Evolutionary conservation across 2,329 filamentous ascomycete species (phyloP), one percentile per base, ranked within the genome.

Genomic region (Botryosphaeria dothidea): DNA sequence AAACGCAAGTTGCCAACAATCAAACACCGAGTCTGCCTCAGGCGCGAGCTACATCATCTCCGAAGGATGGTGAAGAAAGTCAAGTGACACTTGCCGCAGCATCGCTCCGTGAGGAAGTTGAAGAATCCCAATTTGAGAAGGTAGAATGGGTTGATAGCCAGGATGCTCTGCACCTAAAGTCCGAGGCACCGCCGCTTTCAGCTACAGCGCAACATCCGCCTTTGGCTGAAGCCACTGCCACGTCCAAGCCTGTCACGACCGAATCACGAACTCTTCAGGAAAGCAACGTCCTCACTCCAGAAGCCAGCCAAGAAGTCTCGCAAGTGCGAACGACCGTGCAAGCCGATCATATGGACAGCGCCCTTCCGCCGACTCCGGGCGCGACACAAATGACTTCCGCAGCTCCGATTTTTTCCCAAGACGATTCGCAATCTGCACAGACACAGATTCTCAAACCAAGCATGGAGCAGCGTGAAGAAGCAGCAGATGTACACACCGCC

Each of bases 351-450:
- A 60, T 69, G 13, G 69, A 70, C 29, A 70, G 73, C 19, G 70
- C 34, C 29, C 51, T 78, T 6, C 75, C 75, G 8, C 69, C 75
- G 23, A 79, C 75, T 7, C 78, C 79, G 5, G 72, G 77, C 56
- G 71, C 76, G 27, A 80, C 78, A 0, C 78, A 80, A 66, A 64
- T 52, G 13, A 74, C 69, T 2, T 72, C 70, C 36, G 43, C 68
- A 4, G 69, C 65, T 8, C 54, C 38, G 9, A 46, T 25, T 19
- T 23, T 45, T 34, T 46, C 56, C 34, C 38, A 57, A 25, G 8
- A 3, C 13, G 23, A 21, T 3, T 25, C 52, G 7, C 34, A 31
- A 17, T 15, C 25, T 13, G 25, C 25, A 8, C 25, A 60, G 15
- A 15, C n/a, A 13, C 38, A 60, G 13, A 46, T 41, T 0, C 8